Conservation (phyloP, 805 yeast genomes). For the Naumovozyma baii region DNA sequence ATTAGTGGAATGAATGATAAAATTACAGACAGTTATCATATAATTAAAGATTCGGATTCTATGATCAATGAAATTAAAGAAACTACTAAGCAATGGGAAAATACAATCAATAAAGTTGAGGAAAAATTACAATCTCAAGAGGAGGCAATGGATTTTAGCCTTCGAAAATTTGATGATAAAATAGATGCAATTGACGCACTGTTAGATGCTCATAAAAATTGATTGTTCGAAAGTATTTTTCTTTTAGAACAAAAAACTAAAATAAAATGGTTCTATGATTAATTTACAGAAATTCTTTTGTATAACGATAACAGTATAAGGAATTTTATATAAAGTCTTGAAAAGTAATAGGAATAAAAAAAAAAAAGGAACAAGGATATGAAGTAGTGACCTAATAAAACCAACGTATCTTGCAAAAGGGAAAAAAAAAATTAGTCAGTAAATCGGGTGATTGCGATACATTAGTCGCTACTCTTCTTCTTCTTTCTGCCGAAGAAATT, state of each 20-base stretch:
- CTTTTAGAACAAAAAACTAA: no score
- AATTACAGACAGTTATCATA: slow-evolving; percentile 9
- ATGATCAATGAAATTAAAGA: slow-evolving; percentile 12
- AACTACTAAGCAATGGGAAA: slow-evolving; percentile 25
- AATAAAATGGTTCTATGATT: no score
- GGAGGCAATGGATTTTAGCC: not conserved
- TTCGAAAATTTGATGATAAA: not conserved
- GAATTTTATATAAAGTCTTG: not conserved
- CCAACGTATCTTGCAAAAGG: slow-evolving; percentile 5
- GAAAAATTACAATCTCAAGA: slow-evolving; percentile 11
- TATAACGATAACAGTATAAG: not conserved
- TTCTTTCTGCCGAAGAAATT: slow-evolving; percentile 73
- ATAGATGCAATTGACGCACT: not conserved
- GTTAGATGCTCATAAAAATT: not conserved
- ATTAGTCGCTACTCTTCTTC: slow-evolving; percentile 16
- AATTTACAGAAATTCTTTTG: not conserved
- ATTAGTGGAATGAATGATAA: slow-evolving; percentile 18
- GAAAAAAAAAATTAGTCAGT: no score
- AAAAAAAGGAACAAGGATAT: not conserved
- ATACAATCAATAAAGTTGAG: slow-evolving; percentile 12
- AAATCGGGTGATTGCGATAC: not conserved
- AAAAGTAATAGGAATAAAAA: not conserved
- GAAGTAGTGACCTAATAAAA: not conserved
- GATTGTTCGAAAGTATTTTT: not conserved
- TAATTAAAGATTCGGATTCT: slow-evolving; percentile 14